Conservation (phyloP, 768 basidiomycete genomes). For the Scleroderma bovista region DNA sequence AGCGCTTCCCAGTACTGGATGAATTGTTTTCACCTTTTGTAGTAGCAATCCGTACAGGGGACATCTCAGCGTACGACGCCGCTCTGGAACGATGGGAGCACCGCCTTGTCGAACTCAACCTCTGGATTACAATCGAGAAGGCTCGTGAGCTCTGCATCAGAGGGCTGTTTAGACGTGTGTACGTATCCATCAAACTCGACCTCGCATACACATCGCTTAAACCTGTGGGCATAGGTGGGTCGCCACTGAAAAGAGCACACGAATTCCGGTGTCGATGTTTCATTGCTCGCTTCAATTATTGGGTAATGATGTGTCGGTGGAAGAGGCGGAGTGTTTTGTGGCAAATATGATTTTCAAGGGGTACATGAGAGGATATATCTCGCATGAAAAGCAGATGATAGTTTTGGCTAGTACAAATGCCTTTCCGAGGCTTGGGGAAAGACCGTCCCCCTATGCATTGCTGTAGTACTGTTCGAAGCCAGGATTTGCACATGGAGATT, state of each 20-base stretch:
- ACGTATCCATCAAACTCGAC: constrained; percentile 24
- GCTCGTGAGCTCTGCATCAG: constrained; percentile 84
- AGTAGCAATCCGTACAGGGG: constrained; percentile 67
- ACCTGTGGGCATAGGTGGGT: constrained; percentile 58
- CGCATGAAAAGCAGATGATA: constrained; percentile 92
- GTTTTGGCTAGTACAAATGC: constrained; percentile 77
- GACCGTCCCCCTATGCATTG: constrained; percentile 43
- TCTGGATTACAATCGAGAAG: constrained; percentile 83
- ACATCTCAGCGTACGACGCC: constrained; percentile 74
- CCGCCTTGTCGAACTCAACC: constrained; percentile 76
- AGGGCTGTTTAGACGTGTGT: constrained; percentile 76
- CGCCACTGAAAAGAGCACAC: constrained; percentile 60
- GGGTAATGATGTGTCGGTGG: constrained; percentile 61
- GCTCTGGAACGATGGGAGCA: constrained; percentile 69
- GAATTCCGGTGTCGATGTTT: constrained; percentile 80
- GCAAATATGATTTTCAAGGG: constrained; percentile 95
- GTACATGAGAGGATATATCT: constrained; percentile 92
- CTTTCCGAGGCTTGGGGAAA: constrained; percentile 71
- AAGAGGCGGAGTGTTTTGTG: constrained; percentile 89
- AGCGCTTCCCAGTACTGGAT: constrained; percentile 65
- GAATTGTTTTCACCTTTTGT: constrained; percentile 80
- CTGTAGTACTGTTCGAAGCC: constrained; percentile 12
- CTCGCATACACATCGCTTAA: constrained; percentile 3
- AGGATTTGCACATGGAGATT: not conserved
- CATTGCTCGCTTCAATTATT: constrained; percentile 68